phyloP scores from a whole-genome alignment of 352 stramenopile genomes.

The Phytophthora pisi region DNA sequence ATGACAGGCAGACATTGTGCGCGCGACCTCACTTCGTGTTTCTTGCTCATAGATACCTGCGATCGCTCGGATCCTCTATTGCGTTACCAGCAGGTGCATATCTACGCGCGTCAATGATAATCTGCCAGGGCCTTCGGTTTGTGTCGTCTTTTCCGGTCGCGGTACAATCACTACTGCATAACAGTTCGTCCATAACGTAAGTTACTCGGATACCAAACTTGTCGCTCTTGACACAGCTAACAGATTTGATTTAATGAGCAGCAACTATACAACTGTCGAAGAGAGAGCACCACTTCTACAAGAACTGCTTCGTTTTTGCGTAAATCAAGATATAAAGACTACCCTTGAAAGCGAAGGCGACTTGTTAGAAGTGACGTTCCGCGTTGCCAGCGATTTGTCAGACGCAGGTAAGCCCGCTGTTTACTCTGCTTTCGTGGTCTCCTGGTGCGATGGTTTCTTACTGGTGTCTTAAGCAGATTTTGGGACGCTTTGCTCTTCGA shows the following conservation, averaged over 20 bases:
- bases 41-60: constrained; percentile 58
- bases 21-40: constrained; percentile 3
- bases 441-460: constrained; percentile 6
- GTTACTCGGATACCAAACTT: constrained; percentile 1
- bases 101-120: constrained; percentile 41
- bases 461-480: constrained; percentile 46
- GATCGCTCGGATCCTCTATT: constrained; percentile 58
- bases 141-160: constrained; percentile 47
- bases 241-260: constrained; percentile 21
- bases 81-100: constrained; percentile 58
- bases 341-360: constrained; percentile 43
- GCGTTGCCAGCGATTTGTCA: constrained; percentile 46
- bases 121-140: constrained; percentile 62
- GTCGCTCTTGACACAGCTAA: not conserved
- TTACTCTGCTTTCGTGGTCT: not conserved
- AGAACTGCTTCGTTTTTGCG: constrained; percentile 35
- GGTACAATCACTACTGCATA: constrained; percentile 54
- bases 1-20: not conserved
- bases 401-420: constrained; percentile 45
- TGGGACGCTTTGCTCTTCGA: constrained; percentile 49
- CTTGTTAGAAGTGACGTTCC: constrained; percentile 72
- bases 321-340: constrained; percentile 12
- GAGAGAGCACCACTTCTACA: constrained; percentile 56
- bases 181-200: constrained; percentile 63
- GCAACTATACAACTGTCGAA: constrained; percentile 65